Evolutionary conservation across 345 rosid genomes (phyloP).

Genomic region (Bruguiera gymnorhiza): DNA sequence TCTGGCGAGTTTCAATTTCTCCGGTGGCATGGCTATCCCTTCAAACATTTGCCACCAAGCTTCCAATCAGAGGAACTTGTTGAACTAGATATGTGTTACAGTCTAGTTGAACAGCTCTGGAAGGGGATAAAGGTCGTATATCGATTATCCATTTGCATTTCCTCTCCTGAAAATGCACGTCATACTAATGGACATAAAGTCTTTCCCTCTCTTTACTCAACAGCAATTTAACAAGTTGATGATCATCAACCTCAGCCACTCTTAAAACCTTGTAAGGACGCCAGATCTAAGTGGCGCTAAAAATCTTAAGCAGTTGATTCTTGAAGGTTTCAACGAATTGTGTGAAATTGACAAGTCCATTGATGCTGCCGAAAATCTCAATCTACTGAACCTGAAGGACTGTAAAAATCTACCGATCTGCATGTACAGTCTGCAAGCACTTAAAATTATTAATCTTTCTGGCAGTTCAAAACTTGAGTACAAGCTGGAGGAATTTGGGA

Average conservation of each 20-base stretch:
- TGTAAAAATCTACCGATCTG: constrained; percentile 19
- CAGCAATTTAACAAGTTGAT: constrained; percentile 15
- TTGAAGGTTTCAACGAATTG: constrained; percentile 10
- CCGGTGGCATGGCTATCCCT: constrained; percentile 18
- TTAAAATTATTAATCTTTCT: constrained; percentile 2
- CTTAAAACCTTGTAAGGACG: not conserved
- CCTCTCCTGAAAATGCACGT: not conserved
- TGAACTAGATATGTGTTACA: too few species aligned
- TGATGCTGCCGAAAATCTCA: not conserved
- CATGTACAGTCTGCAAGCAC: constrained; percentile 5
- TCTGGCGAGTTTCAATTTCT: constrained; percentile 12
- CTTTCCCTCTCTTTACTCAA: not conserved
- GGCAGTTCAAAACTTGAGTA: constrained; percentile 10
- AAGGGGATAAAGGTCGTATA: not conserved
- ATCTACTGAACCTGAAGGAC: constrained; percentile 7
- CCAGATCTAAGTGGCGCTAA: not conserved
- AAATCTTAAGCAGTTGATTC: constrained; percentile 9
- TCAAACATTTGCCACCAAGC: too few species aligned
- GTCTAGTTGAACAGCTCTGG: constrained; percentile 13
- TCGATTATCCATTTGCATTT: not conserved
- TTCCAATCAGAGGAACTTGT: too few species aligned
- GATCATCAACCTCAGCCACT: constrained; percentile 9
- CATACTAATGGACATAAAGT: too few species aligned
- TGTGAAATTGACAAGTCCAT: not conserved
- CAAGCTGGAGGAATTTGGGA: constrained; percentile 7